phyloP scores from a whole-genome alignment of 2,329 filamentous ascomycete species.

The Pseudohalonectria lignicola region DNA sequence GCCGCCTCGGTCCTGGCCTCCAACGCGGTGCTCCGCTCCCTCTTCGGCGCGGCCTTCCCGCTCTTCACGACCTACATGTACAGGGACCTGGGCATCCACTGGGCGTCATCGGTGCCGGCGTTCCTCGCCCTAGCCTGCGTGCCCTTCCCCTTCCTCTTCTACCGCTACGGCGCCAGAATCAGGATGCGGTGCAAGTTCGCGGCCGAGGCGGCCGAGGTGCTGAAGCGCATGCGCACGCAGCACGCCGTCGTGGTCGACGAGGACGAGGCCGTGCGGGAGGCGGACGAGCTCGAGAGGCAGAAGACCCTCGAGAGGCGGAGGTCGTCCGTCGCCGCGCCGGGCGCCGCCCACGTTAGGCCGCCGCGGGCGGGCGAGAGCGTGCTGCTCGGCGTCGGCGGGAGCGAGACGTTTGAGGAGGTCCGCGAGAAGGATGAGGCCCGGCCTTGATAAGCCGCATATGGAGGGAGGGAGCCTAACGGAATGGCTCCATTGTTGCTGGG shows the following conservation, averaged over 20 bases:
- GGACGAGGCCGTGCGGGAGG: constrained; percentile 15
- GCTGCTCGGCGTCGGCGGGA: no score
- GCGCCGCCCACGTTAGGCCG: neutral
- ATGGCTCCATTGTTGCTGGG: no score
- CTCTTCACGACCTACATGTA: constrained; percentile 57
- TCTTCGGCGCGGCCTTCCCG: constrained; percentile 64
- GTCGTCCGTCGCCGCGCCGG: neutral
- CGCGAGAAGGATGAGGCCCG: neutral
- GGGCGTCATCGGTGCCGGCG: constrained; percentile 62
- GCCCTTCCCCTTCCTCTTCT: constrained; percentile 67
- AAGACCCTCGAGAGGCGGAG: neutral
- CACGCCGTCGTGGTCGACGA: constrained; percentile 14
- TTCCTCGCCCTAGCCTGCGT: constrained; percentile 64
- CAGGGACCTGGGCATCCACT: constrained; percentile 55
- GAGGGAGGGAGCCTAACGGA: no score
- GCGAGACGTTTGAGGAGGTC: neutral
- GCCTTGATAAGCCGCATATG: no score
- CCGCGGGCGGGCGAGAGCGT: neutral
- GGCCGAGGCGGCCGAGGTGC: constrained; percentile 51
- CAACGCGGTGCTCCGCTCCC: constrained; percentile 58
- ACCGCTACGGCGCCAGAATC: constrained; percentile 56
- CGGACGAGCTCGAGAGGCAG: constrained; percentile 9
- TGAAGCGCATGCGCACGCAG: constrained; percentile 29
- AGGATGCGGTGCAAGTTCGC: constrained; percentile 60
- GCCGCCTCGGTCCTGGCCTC: constrained; percentile 66